Percentiles rank a stretch among this genome's conserved stretches.
Conservation (phyloP, 2,329 filamentous ascomycete species). For the Phialophora chinensis region DNA sequence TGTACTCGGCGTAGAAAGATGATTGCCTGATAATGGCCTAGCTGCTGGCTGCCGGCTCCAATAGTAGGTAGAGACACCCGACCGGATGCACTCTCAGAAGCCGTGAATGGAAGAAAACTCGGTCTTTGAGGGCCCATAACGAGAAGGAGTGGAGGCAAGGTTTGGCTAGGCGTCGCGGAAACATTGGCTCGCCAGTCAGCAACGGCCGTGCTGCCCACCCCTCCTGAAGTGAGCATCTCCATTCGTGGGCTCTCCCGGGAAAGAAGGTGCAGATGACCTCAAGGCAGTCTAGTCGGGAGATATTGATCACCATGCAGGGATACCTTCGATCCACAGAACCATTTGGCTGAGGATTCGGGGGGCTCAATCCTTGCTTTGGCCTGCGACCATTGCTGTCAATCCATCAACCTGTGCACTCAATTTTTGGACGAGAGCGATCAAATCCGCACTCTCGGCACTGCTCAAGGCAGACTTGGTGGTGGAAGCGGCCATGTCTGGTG, state of each 20-base stretch:
- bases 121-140: background rate
- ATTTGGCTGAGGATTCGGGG: background rate
- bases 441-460: slow-evolving; percentile 33
- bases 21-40: background rate
- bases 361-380: slow-evolving; percentile 37
- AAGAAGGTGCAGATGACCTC: slow-evolving; percentile 5
- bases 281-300: slow-evolving; percentile 4
- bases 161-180: slow-evolving; percentile 7
- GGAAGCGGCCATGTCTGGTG: slow-evolving; percentile 23
- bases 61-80: background rate
- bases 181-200: slow-evolving; percentile 15
- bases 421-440: slow-evolving; percentile 38
- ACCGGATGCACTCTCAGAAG: background rate
- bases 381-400: slow-evolving; percentile 40
- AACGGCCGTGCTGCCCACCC: background rate
- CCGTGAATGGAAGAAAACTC: background rate
- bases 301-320: slow-evolving; percentile 9
- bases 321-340: background rate
- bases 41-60: slow-evolving; percentile 2
- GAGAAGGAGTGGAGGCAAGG: background rate
- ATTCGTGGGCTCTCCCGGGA: slow-evolving; percentile 3
- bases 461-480: slow-evolving; percentile 35
- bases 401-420: slow-evolving; percentile 39
- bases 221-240: slow-evolving; percentile 2
- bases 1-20: background rate